Conservation (phyloP, 1,284 basidiomycete species). For the Ceratobasidium sp. region DNA sequence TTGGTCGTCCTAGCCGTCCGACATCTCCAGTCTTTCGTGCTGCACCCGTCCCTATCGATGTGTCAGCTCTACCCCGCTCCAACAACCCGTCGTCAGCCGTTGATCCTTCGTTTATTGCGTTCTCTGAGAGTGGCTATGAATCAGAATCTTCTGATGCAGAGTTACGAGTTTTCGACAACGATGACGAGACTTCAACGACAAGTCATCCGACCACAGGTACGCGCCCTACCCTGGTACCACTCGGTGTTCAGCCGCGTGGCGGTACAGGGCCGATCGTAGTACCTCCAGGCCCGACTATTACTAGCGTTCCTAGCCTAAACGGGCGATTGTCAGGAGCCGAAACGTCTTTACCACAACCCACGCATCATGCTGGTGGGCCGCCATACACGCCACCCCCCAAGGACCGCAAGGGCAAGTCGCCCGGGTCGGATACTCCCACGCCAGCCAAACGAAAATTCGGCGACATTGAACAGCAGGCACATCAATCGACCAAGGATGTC, state of each 20-base stretch:
- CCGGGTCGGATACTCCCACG: neutral
- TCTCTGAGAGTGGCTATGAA: neutral
- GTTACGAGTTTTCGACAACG: conserved; percentile 7
- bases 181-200: neutral
- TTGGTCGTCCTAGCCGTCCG: neutral
- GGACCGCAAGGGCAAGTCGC: neutral
- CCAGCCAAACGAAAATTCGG: conserved; percentile 19
- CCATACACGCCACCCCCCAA: neutral
- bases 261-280: neutral
- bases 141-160: conserved; percentile 17
- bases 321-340: neutral
- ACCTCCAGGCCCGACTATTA: neutral
- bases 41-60: neutral
- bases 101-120: neutral
- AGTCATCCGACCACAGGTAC: neutral
- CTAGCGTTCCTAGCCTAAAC: neutral
- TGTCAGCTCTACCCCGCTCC: neutral
- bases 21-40: neutral
- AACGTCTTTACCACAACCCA: neutral
- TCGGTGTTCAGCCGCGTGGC: neutral
- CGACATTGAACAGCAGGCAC: neutral
- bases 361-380: neutral
- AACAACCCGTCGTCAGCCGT: neutral
- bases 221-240: neutral
- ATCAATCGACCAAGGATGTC: neutral